Evolutionary conservation across 1,284 basidiomycete genomes (phyloP).

Genomic region (Sphaerobolus stellatus): DNA sequence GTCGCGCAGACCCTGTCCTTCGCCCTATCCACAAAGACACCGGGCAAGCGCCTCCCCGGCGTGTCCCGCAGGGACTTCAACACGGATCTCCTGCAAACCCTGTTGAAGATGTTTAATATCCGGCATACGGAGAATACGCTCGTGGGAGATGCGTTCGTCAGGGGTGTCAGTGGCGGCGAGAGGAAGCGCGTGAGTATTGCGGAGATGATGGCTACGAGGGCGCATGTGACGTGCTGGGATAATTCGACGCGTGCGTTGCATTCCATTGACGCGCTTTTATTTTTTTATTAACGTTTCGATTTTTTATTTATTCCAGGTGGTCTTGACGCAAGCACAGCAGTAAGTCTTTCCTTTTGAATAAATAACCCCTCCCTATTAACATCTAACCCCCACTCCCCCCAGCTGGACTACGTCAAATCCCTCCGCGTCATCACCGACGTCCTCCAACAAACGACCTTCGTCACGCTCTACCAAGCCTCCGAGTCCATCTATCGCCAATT

Average conservation of each 20-base stretch:
- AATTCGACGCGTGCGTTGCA: constrained; percentile 57
- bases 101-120: constrained; percentile 60
- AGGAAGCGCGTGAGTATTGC: constrained; percentile 61
- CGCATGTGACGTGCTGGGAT: constrained; percentile 40
- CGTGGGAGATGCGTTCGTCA: constrained; percentile 52
- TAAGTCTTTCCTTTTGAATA: constrained; percentile 16
- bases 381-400: constrained; percentile 47
- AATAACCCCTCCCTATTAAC: constrained; percentile 43
- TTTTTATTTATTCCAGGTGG: too few species aligned
- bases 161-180: constrained; percentile 60
- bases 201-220: constrained; percentile 49
- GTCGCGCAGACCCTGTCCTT: constrained; percentile 55
- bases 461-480: constrained; percentile 82
- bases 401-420: constrained; percentile 63
- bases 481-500: constrained; percentile 65
- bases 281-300: too few species aligned
- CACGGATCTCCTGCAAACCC: constrained; percentile 47
- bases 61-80: constrained; percentile 45
- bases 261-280: too few species aligned
- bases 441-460: constrained; percentile 77
- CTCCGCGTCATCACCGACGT: constrained; percentile 79
- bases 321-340: constrained; percentile 57
- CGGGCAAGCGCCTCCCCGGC: constrained; percentile 49
- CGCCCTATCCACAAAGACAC: constrained; percentile 50
- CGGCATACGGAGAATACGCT: constrained; percentile 55